phyloP scores from a whole-genome alignment of 768 basidiomycete species.

The Rickenella mellea region DNA sequence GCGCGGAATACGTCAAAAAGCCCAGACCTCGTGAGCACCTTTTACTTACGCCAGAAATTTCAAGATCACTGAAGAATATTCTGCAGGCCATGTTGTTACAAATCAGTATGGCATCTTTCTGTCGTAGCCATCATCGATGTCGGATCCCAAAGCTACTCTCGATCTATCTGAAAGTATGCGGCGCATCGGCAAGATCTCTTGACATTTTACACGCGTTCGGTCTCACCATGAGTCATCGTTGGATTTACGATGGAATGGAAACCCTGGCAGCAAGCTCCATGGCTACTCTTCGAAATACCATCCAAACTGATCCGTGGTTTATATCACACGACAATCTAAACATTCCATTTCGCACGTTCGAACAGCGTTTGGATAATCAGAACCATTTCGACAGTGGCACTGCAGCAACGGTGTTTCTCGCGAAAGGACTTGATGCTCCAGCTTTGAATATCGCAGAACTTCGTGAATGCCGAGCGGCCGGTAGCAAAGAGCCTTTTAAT shows the following conservation, averaged over 20 bases:
- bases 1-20: too few species aligned
- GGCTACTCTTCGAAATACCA: slow-evolving; percentile 13
- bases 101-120: slow-evolving; percentile 20
- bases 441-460: too few species aligned
- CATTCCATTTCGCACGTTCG: slow-evolving; percentile 24
- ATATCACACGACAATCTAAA: slow-evolving; percentile 29
- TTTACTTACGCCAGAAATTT: too few species aligned
- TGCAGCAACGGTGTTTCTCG: too few species aligned
- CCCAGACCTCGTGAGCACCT: too few species aligned
- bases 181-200: slow-evolving; percentile 26
- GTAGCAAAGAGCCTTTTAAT: too few species aligned
- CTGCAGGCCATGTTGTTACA: too few species aligned
- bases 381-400: slow-evolving; percentile 26
- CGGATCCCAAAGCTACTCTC: slow-evolving; percentile 22
- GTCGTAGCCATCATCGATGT: slow-evolving; percentile 16
- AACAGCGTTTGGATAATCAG: slow-evolving; percentile 28
- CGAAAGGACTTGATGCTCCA: too few species aligned
- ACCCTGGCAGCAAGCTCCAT: slow-evolving; percentile 13
- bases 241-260: slow-evolving; percentile 13
- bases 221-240: slow-evolving; percentile 31
- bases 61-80: too few species aligned
- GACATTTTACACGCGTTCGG: slow-evolving; percentile 27
- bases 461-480: too few species aligned
- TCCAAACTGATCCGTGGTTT: slow-evolving; percentile 20
- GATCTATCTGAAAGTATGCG: slow-evolving; percentile 27